Evolutionary conservation across 495 filamentous ascomycete genomes (phyloP).

Genomic region (Xylaria sp.): DNA sequence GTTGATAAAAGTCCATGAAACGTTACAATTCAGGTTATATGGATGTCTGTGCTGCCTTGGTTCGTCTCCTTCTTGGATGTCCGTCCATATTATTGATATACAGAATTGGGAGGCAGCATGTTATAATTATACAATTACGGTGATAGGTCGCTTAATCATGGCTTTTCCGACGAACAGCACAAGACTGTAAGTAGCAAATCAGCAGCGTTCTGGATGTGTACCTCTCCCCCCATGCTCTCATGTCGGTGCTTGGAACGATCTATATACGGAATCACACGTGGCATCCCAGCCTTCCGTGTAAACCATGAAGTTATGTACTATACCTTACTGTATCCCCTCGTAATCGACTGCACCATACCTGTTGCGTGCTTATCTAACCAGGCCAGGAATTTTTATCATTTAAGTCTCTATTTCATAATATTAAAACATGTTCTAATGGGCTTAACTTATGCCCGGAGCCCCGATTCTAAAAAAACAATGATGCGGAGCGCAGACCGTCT

Average conservation of each 20-base stretch:
- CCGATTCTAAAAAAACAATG: background rate
- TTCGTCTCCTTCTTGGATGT: background rate
- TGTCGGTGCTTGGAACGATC: background rate
- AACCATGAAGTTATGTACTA: background rate
- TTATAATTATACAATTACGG: background rate
- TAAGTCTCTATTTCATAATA: background rate
- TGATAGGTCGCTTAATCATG: background rate
- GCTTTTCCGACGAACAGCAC: background rate
- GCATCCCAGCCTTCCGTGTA: slow-evolving; percentile 5
- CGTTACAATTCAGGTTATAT: background rate
- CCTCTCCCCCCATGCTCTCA: background rate
- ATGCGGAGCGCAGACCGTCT: background rate
- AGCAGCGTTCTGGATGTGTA: background rate
- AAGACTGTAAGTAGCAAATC: background rate
- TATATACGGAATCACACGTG: slow-evolving; percentile 14
- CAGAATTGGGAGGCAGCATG: background rate
- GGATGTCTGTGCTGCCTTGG: background rate
- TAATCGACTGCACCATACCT: background rate
- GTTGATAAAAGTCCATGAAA: background rate
- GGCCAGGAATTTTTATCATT: background rate
- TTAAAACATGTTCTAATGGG: background rate
- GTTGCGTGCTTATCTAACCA: background rate
- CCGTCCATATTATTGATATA: background rate
- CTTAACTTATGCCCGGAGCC: background rate
- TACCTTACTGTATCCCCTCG: background rate